Evolutionary conservation across 208 protist genomes (phyloP).

Genomic region (Trypanosoma brucei): DNA sequence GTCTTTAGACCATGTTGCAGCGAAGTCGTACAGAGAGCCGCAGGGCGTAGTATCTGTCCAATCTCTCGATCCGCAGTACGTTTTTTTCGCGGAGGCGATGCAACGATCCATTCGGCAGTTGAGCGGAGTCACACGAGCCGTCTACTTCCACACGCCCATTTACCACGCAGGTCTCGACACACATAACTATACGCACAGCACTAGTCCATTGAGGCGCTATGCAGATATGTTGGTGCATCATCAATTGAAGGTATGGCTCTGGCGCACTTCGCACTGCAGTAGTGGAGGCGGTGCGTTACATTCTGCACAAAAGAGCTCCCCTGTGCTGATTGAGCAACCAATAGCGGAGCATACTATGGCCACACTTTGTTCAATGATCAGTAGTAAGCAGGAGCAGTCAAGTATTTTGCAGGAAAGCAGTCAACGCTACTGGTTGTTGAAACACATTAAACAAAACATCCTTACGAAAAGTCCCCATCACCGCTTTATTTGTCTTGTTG

Average conservation of each 20-base stretch:
- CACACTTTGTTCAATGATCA: slow-evolving; percentile 76
- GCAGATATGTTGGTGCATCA: slow-evolving; percentile 90
- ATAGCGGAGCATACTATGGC: slow-evolving; percentile 84
- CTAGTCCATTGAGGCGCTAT: slow-evolving; percentile 79
- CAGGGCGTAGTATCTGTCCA: slow-evolving; percentile 46
- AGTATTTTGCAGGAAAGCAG: slow-evolving; percentile 81
- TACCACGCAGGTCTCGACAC: slow-evolving; percentile 80
- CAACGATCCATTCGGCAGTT: slow-evolving; percentile 53
- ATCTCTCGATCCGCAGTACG: slow-evolving; percentile 49
- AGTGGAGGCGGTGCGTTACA: neutral
- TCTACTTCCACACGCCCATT: slow-evolving; percentile 72
- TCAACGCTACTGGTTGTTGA: slow-evolving; percentile 73
- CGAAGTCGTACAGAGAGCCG: slow-evolving; percentile 49
- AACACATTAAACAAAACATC: slow-evolving; percentile 52
- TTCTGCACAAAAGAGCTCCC: neutral
- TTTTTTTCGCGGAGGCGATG: slow-evolving; percentile 76
- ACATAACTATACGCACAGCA: slow-evolving; percentile 82
- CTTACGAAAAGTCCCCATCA: slow-evolving; percentile 18
- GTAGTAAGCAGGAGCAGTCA: slow-evolving; percentile 72
- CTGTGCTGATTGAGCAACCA: slow-evolving; percentile 24
- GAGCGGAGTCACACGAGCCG: slow-evolving; percentile 74
- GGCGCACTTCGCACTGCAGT: slow-evolving; percentile 20
- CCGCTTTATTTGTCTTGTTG: slow-evolving; percentile 63
- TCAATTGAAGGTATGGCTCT: slow-evolving; percentile 83
- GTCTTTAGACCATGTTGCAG: slow-evolving; percentile 75